phyloP scores from a whole-genome alignment of 768 basidiomycete species.

The Leccinum obscurum region DNA sequence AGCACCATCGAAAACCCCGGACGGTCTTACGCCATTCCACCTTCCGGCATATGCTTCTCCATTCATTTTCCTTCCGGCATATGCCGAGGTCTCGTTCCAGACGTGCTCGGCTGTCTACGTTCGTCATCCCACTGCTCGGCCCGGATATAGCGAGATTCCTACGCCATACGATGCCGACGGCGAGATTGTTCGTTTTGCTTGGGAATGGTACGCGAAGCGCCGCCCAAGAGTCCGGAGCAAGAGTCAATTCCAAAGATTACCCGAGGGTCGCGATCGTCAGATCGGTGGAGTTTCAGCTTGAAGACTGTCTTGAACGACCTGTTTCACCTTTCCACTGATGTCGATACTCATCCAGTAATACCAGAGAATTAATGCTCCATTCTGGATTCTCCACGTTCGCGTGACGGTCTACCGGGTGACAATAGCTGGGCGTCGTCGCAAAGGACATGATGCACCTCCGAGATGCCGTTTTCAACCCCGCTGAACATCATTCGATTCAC shows the following conservation, averaged over 20 bases:
- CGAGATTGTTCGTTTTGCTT: constrained; percentile 85
- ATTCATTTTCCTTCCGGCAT: constrained; percentile 91
- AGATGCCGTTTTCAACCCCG: neutral
- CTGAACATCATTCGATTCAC: neutral
- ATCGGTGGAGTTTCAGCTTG: constrained; percentile 21
- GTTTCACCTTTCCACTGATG: neutral
- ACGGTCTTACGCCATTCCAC: constrained; percentile 67
- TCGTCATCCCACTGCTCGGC: constrained; percentile 95
- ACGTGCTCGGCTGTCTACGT: constrained; percentile 93
- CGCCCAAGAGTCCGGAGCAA: constrained; percentile 68
- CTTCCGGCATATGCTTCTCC: constrained; percentile 88
- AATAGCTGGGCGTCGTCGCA: neutral
- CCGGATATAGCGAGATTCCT: constrained; percentile 93
- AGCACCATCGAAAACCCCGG: constrained; percentile 5
- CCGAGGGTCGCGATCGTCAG: constrained; percentile 56
- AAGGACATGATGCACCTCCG: neutral
- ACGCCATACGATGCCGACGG: constrained; percentile 97
- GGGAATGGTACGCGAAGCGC: constrained; percentile 91
- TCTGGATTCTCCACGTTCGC: neutral
- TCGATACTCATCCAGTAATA: neutral
- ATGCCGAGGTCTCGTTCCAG: constrained; percentile 80
- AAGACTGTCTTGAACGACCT: neutral
- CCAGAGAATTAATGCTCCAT: neutral
- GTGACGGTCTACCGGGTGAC: neutral
- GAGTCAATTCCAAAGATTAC: constrained; percentile 60